These are phyloP conservation scores for Hevea brasiliensis DNA, from an alignment of 345 rosid species.

Conservation along the genomic window DNA sequence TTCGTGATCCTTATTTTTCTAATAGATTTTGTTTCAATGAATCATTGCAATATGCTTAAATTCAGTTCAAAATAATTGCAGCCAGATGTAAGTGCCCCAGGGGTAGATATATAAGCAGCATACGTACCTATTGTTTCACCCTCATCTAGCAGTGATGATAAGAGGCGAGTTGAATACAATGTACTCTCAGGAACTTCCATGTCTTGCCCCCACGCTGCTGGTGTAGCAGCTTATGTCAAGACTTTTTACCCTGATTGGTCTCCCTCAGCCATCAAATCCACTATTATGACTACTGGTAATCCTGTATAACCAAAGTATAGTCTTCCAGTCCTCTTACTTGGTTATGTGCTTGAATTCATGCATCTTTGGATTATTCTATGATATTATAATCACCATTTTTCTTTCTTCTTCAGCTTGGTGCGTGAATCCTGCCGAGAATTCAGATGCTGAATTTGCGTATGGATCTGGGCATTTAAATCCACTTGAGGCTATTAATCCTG, in stretches of 20 bases:
- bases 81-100: slow-evolving; percentile 56
- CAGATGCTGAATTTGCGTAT: slow-evolving; percentile 37
- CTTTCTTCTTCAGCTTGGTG: slow-evolving; percentile 37
- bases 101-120: slow-evolving; percentile 47
- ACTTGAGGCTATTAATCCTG: slow-evolving; percentile 34
- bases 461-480: slow-evolving; percentile 49
- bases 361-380: no score
- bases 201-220: slow-evolving; percentile 58
- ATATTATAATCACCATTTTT: neutral
- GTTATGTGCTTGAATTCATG: no score
- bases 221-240: slow-evolving; percentile 45
- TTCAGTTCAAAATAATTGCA: slow-evolving; percentile 22
- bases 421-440: slow-evolving; percentile 27
- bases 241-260: slow-evolving; percentile 57
- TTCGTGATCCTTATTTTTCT: neutral
- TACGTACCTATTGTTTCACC: slow-evolving; percentile 31
- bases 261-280: slow-evolving; percentile 60
- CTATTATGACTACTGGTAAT: slow-evolving; percentile 64
- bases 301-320: no score
- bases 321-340: no score
- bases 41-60: neutral
- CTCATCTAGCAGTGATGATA: slow-evolving; percentile 11
- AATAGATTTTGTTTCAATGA: neutral
- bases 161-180: slow-evolving; percentile 28
- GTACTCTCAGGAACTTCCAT: slow-evolving; percentile 58